Conservation (phyloP, 371 early-diverging fungal species). For the Mucor indicus region DNA sequence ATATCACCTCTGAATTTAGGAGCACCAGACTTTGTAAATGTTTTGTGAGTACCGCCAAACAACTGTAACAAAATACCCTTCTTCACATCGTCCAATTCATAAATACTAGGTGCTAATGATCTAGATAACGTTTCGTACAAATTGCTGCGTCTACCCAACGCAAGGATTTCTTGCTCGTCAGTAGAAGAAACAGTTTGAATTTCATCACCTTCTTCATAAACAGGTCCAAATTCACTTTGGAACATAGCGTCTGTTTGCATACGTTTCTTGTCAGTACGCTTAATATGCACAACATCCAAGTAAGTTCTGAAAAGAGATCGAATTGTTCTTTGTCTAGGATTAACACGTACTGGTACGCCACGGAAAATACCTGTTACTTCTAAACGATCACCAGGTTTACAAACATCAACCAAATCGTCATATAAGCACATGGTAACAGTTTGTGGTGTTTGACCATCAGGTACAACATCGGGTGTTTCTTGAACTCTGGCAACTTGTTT, state of each 20-base stretch:
- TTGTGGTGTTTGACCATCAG: slow-evolving; percentile 99
- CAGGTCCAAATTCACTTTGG: slow-evolving; percentile 48
- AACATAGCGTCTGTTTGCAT: slow-evolving; percentile 37
- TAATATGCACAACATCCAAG: slow-evolving; percentile 94
- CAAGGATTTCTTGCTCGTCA: slow-evolving; percentile 63
- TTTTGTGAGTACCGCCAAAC: slow-evolving; percentile 96
- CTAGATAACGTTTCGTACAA: slow-evolving; percentile 80
- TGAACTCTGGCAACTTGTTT: slow-evolving; percentile 98
- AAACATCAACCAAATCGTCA: slow-evolving; percentile 94
- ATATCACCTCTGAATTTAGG: slow-evolving; percentile 92
- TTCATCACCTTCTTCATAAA: slow-evolving; percentile 69
- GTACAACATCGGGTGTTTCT: slow-evolving; percentile 98
- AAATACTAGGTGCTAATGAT: slow-evolving; percentile 97
- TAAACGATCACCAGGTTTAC: slow-evolving; percentile 95
- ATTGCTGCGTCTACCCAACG: slow-evolving; percentile 60
- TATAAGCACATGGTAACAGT: slow-evolving; percentile 91
- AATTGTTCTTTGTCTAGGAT: slow-evolving; percentile 89
- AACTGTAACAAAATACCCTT: slow-evolving; percentile 97
- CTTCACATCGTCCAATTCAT: slow-evolving; percentile 97
- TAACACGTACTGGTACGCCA: slow-evolving; percentile 94
- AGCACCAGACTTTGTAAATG: slow-evolving; percentile 66
- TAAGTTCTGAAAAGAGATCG: slow-evolving; percentile 96
- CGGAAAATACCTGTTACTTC: slow-evolving; percentile 97
- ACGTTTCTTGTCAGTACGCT: slow-evolving; percentile 76
- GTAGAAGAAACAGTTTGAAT: slow-evolving; percentile 54